Percentiles rank a stretch among this genome's conserved stretches.
Conservation (phyloP, 2,329 filamentous ascomycete species). For the Colletotrichum tanaceti region DNA sequence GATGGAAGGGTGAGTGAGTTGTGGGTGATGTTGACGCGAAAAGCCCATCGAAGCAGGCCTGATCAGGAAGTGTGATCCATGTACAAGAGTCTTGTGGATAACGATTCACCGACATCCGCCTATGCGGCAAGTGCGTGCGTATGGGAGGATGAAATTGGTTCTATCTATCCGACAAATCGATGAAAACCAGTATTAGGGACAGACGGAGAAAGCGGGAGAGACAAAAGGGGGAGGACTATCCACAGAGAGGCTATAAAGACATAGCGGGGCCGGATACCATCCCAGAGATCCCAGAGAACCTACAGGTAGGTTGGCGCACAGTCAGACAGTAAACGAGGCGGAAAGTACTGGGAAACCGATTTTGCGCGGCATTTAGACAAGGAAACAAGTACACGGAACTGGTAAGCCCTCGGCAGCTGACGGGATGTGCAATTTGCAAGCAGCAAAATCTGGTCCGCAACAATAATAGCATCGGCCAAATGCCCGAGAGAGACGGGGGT, state of each 20-base stretch:
- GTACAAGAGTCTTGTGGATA: slow-evolving; percentile 17
- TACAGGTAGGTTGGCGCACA: too few relatives aligned
- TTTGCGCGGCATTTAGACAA: not conserved
- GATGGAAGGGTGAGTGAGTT: not conserved
- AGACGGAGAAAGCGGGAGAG: not conserved
- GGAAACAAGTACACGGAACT: not conserved
- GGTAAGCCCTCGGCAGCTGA: not conserved
- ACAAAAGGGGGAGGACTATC: not conserved
- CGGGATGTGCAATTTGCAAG: slow-evolving; percentile 26
- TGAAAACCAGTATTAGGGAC: too few relatives aligned
- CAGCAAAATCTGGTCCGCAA: slow-evolving; percentile 8
- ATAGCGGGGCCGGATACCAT: not conserved
- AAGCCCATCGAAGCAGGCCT: slow-evolving; percentile 12
- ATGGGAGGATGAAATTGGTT: not conserved
- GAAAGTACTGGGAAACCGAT: not conserved
- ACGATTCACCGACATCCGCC: not conserved
- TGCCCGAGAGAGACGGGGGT: slow-evolving; percentile 13
- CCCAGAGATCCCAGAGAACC: too few relatives aligned
- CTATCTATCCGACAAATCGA: not conserved
- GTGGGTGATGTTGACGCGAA: slow-evolving; percentile 24
- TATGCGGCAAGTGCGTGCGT: not conserved
- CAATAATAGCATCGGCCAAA: slow-evolving; percentile 24
- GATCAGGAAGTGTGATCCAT: too few relatives aligned
- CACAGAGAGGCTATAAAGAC: too few relatives aligned
- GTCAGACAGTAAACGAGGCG: not conserved